Percentiles rank a stretch among this genome's conserved stretches.
These are phyloP conservation scores for Mercurialis annua DNA, from an alignment of 345 rosid genomes.

Conservation along the genomic window DNA sequence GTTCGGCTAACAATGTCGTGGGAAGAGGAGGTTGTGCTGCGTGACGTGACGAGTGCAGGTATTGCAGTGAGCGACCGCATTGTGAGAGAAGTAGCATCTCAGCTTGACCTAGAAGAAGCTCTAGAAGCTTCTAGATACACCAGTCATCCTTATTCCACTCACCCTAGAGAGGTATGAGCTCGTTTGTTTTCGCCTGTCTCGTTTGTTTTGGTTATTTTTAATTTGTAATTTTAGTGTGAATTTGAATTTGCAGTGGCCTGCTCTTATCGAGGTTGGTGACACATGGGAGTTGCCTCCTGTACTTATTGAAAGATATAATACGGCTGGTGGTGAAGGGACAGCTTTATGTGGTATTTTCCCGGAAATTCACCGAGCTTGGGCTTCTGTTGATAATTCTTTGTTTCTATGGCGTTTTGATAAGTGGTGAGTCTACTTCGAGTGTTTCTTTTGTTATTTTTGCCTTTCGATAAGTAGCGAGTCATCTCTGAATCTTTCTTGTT, in stretches of 20 bases:
- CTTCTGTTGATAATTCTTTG: slow-evolving; percentile 85
- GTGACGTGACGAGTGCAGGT: slow-evolving; percentile 85
- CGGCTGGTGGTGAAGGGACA: slow-evolving; percentile 95
- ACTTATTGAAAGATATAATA: slow-evolving; percentile 81
- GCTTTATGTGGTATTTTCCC: slow-evolving; percentile 96
- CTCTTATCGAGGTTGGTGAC: slow-evolving; percentile 71
- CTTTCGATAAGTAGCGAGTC: too few relatives aligned
- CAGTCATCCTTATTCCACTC: slow-evolving; percentile 86
- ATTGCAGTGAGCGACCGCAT: slow-evolving; percentile 70
- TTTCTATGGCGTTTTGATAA: slow-evolving; percentile 97
- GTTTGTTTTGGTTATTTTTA: not conserved
- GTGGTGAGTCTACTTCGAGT: slow-evolving; percentile 46
- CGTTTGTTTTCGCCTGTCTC: not conserved
- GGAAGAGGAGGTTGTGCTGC: slow-evolving; percentile 76
- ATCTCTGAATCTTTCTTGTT: too few relatives aligned
- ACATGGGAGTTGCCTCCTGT: slow-evolving; percentile 83
- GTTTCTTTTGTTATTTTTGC: not conserved
- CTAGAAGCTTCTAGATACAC: slow-evolving; percentile 89
- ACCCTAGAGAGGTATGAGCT: slow-evolving; percentile 79
- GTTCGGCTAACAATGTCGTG: slow-evolving; percentile 50
- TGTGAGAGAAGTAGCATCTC: slow-evolving; percentile 74
- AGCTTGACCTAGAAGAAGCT: slow-evolving; percentile 87
- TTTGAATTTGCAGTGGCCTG: slow-evolving; percentile 78
- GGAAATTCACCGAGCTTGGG: slow-evolving; percentile 93
- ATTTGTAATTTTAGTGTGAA: not conserved